Evolutionary conservation across 2,329 filamentous ascomycete species (phyloP).

Genomic region (Diaporthe australafricana): DNA sequence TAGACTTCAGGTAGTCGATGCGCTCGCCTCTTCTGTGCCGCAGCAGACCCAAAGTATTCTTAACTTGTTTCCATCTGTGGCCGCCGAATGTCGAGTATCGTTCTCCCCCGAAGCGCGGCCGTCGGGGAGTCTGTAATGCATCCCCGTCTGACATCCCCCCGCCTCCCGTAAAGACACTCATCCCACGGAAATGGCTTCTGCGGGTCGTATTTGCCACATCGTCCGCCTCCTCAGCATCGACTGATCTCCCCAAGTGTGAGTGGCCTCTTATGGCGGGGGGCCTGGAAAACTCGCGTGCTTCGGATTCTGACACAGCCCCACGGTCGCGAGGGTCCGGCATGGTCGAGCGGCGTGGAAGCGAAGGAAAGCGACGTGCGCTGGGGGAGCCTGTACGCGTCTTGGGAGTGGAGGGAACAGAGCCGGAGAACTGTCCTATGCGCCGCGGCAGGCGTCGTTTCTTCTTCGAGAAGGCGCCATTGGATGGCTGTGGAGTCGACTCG

Average conservation of each 20-base stretch:
- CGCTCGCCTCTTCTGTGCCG: constrained; percentile 87
- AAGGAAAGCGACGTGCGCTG: constrained; percentile 59
- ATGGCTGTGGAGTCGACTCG: constrained; percentile 65
- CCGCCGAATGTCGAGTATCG: constrained; percentile 79
- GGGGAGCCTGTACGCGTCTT: constrained; percentile 58
- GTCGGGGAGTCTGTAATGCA: constrained; percentile 62
- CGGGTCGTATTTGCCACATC: constrained; percentile 40
- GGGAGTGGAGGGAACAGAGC: constrained; percentile 76
- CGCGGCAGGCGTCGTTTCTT: constrained; percentile 73
- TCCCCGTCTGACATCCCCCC: constrained; percentile 72
- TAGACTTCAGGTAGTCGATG: constrained; percentile 94
- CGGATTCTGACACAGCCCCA: constrained; percentile 79
- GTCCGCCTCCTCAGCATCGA: constrained; percentile 65
- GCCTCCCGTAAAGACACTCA: constrained; percentile 75
- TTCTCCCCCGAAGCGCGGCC: constrained; percentile 72
- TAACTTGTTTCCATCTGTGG: constrained; percentile 93
- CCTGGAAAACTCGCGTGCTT: constrained; percentile 68
- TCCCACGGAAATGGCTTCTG: constrained; percentile 70
- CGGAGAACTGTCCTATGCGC: constrained; percentile 62
- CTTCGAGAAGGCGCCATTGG: constrained; percentile 63
- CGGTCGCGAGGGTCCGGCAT: constrained; percentile 72
- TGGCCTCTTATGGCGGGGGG: constrained; percentile 30
- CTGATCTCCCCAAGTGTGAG: constrained; percentile 41
- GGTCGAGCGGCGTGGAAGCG: constrained; percentile 73
- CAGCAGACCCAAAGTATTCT: constrained; percentile 84